Evolutionary conservation across 139 green algal species (phyloP).

Genomic region (Micromonas commoda): DNA sequence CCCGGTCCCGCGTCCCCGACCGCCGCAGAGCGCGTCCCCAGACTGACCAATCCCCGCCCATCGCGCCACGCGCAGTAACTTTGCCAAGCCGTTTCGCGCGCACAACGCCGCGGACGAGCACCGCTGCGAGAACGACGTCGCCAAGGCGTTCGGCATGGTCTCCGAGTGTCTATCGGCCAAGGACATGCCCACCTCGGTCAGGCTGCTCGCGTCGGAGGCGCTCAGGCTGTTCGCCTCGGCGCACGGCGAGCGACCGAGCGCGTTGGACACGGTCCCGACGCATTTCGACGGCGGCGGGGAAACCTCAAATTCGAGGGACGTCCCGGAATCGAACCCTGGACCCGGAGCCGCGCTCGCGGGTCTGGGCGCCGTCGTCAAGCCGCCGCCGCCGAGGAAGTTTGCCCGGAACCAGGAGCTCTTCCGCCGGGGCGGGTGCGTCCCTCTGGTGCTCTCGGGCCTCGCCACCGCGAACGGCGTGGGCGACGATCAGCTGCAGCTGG

Average conservation of each 20-base stretch:
- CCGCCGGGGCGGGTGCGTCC: not conserved
- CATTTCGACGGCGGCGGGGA: not conserved
- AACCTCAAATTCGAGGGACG: too few species aligned
- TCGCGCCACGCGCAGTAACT: too few species aligned
- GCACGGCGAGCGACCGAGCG: conserved; percentile 1
- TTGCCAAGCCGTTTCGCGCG: too few species aligned
- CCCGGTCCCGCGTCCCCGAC: too few species aligned
- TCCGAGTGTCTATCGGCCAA: not conserved
- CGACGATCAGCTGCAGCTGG: not conserved
- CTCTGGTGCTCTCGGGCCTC: not conserved
- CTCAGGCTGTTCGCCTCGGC: conserved; percentile 1
- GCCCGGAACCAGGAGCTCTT: conserved; percentile 6
- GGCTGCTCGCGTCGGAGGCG: not conserved
- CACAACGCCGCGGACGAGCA: not conserved
- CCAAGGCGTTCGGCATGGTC: not conserved
- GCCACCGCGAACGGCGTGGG: not conserved
- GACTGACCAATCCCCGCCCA: too few species aligned
- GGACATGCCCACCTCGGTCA: not conserved
- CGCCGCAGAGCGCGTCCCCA: too few species aligned
- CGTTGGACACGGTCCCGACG: not conserved
- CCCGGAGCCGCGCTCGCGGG: not conserved
- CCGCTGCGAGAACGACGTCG: not conserved
- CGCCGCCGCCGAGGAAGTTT: not conserved
- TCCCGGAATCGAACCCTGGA: not conserved
- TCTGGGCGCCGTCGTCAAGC: not conserved